Evolutionary conservation across 495 filamentous ascomycete genomes (phyloP).

Genomic region (Hyaloscypha bicolor): DNA sequence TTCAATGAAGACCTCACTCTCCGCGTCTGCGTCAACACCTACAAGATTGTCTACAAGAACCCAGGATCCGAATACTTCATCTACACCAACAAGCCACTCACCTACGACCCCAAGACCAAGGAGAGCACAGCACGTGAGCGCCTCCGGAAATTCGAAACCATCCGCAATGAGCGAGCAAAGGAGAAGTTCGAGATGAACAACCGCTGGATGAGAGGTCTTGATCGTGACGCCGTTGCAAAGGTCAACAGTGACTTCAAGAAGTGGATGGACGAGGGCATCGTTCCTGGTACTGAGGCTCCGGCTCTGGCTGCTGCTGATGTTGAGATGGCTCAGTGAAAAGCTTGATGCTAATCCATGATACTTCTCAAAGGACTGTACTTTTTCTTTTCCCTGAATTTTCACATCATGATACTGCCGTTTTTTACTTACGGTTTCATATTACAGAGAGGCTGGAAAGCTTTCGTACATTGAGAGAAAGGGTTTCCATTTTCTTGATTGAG

Average conservation of each 20-base stretch:
- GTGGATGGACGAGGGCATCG: slow-evolving; percentile 38
- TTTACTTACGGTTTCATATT: not conserved
- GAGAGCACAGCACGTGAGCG: slow-evolving; percentile 46
- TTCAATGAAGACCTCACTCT: slow-evolving; percentile 76
- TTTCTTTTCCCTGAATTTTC: not conserved
- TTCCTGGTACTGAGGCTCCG: slow-evolving; percentile 20
- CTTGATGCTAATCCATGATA: not conserved
- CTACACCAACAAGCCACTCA: slow-evolving; percentile 40
- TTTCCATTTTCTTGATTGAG: too few species aligned
- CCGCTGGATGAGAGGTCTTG: slow-evolving; percentile 71
- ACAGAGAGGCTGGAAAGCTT: not conserved
- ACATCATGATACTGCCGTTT: not conserved
- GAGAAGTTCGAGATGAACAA: slow-evolving; percentile 78
- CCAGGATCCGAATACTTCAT: slow-evolving; percentile 59
- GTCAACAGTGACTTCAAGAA: slow-evolving; percentile 62
- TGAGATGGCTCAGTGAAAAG: slow-evolving; percentile 13
- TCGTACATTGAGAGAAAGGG: not conserved
- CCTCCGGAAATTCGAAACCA: slow-evolving; percentile 44
- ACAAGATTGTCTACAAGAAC: slow-evolving; percentile 77
- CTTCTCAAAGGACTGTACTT: not conserved
- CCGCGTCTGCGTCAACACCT: slow-evolving; percentile 79
- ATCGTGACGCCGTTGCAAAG: slow-evolving; percentile 70
- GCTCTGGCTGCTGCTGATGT: slow-evolving; percentile 1
- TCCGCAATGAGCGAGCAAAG: slow-evolving; percentile 62
- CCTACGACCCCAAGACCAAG: slow-evolving; percentile 41